Evolutionary conservation across 2,329 filamentous ascomycete genomes (phyloP), one percentile per base, ranked within the genome.

Genomic region (Chaetomium strumarium): DNA sequence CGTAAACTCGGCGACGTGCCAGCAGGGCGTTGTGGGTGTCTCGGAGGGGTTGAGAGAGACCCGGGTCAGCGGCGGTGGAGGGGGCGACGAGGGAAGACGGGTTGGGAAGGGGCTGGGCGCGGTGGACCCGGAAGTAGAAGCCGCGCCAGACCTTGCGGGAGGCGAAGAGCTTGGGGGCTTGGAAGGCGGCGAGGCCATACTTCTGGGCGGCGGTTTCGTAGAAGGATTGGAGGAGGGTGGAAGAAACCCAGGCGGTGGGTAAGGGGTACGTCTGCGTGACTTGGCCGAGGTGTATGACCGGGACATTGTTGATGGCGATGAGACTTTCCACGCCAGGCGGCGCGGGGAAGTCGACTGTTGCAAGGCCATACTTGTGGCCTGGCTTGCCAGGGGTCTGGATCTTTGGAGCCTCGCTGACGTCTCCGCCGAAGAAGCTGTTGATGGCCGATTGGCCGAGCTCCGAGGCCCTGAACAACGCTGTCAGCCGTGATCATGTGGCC

Each of bases 371-470:
- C 46, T 51, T 45, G 40, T 36, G 20, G n/a, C 53, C 53, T 13
- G 10, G 19, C 12, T 42, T 49, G 11, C 17, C 14, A 9, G 16
- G 1, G 4, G 31, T 49, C 8, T 33, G n/a, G 19, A 24, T n/a
- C 8, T 8, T 2, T 5, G 41, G 53, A 2, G 40, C 31, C 33
- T 47, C 49, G 10, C 11, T 2, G 13, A 51, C 6, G 8, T 55
- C 48, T 12, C 3, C 13, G 11, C 53, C 53, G 17, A 55, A 55
- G 8, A 55, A 37, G 40, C 36, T 49, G 5, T 45, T 37, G 30
- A 52, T 55, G n/a, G 24, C 53, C 1, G 49, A 49, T 11, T 19
- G 16, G 12, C 53, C 53, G 9, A 55, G 46, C 17, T 52, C 49
- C 10, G 29, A 7, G 8, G 17, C n/a, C 51, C 50, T 52, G 14